Conservation (phyloP, 345 rosid genomes). For the Psidium guajava region DNA sequence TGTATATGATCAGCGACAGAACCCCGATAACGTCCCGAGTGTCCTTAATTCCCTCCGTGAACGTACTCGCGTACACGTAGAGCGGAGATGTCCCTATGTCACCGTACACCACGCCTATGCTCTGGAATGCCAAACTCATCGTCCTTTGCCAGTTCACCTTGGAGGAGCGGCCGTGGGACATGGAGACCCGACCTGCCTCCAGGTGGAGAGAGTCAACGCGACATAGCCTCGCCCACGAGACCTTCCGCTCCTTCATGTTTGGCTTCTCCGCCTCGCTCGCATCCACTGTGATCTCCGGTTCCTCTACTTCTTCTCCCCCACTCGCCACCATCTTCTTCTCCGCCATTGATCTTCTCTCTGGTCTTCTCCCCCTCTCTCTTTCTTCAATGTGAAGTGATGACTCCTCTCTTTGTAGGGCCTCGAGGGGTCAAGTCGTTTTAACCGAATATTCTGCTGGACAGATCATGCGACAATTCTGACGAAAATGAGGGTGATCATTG, state of each 20-base stretch:
- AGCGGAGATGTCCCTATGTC: constrained; percentile 4
- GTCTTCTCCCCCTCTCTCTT: not conserved
- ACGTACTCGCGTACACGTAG: not conserved
- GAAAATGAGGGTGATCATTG: not conserved
- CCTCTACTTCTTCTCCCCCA: not conserved
- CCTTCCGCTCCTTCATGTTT: constrained; percentile 28
- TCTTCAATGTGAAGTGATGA: not conserved
- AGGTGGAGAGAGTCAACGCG: constrained; percentile 58
- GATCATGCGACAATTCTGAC: too few relatives aligned
- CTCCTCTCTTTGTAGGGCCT: not conserved
- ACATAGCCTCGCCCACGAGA: constrained; percentile 59
- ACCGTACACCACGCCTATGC: constrained; percentile 2
- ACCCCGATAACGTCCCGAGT: not conserved
- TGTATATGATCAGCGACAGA: not conserved
- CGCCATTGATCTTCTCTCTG: not conserved
- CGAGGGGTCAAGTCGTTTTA: not conserved
- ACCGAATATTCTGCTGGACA: not conserved
- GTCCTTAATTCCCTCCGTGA: not conserved
- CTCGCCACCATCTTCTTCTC: too few relatives aligned
- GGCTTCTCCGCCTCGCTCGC: constrained; percentile 5
- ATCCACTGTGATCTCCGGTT: constrained; percentile 10
- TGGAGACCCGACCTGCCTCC: constrained; percentile 55
- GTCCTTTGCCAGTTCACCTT: constrained; percentile 32
- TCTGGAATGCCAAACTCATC: not conserved
- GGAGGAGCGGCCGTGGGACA: constrained; percentile 5